Conservation (phyloP, 768 basidiomycete genomes). For the Auriscalpium orientale region DNA sequence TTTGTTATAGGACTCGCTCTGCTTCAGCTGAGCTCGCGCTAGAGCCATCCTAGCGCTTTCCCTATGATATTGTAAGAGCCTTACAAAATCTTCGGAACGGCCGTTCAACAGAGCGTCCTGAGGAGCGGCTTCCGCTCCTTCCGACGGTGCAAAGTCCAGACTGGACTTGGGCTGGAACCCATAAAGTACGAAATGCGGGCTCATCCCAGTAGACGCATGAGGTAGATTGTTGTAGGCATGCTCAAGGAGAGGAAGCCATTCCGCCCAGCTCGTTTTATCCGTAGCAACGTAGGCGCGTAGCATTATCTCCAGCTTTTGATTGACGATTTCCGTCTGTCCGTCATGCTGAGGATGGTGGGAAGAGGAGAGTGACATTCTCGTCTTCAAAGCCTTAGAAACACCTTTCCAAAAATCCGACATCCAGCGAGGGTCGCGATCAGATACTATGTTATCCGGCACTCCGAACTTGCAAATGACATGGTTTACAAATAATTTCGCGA, state of each 20-base stretch:
- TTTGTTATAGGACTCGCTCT: conserved; percentile 11
- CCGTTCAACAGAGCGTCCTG: not conserved
- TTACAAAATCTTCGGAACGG: not conserved
- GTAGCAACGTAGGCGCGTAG: not conserved
- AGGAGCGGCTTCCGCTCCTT: not conserved
- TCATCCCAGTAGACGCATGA: conserved; percentile 9
- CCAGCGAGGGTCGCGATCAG: not conserved
- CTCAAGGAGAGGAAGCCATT: not conserved
- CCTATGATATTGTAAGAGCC: not conserved
- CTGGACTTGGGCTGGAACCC: conserved; percentile 9
- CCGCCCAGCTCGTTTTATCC: not conserved
- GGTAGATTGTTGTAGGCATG: conserved; percentile 12
- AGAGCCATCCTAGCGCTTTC: conserved; percentile 9
- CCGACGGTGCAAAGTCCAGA: not conserved
- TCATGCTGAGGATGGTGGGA: not conserved
- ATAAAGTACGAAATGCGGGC: conserved; percentile 15
- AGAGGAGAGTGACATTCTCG: not conserved
- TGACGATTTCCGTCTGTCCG: not conserved
- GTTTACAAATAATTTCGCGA: conserved; percentile 6
- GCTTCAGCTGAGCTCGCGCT: conserved; percentile 8
- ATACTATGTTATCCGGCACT: not conserved
- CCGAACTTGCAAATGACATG: conserved; percentile 1
- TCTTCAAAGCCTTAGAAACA: not conserved
- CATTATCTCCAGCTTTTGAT: conserved; percentile 1
- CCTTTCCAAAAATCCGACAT: not conserved